phyloP scores from a whole-genome alignment of 345 rosid species.

The Citrus mangshanensis region DNA sequence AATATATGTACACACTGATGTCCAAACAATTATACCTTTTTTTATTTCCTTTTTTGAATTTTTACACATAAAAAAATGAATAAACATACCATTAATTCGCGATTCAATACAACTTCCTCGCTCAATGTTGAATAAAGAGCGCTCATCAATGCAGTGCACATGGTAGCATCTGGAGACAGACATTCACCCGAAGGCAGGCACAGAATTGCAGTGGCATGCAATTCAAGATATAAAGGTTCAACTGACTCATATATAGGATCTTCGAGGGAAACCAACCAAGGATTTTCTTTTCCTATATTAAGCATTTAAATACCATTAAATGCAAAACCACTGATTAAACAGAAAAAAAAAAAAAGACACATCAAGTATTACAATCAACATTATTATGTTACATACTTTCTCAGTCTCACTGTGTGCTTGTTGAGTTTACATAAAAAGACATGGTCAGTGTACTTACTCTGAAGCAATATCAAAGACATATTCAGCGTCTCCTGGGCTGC shows the following conservation, averaged over 20 bases:
- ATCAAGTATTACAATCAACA: not conserved
- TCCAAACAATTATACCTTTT: not conserved
- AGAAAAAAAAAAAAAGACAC: not conserved
- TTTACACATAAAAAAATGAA: not conserved
- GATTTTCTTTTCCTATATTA: constrained; percentile 56
- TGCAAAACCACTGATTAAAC: constrained; percentile 9
- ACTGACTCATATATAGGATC: constrained; percentile 50
- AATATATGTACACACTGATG: not conserved
- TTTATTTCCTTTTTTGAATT: not conserved
- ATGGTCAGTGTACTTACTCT: constrained; percentile 45
- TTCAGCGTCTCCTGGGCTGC: constrained; percentile 71
- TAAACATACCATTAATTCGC: constrained; percentile 71
- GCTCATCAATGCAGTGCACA: constrained; percentile 87
- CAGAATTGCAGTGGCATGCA: constrained; percentile 89
- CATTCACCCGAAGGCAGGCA: constrained; percentile 95
- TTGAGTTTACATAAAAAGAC: not conserved
- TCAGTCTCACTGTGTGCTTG: not conserved
- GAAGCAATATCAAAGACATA: constrained; percentile 60
- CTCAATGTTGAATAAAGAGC: constrained; percentile 81
- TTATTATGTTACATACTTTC: not conserved
- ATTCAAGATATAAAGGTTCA: constrained; percentile 53
- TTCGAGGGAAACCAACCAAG: constrained; percentile 67
- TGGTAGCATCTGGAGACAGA: constrained; percentile 81
- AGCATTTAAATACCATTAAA: constrained; percentile 21
- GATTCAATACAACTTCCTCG: constrained; percentile 74